Evolutionary conservation across 2,329 filamentous ascomycete species (phyloP).

Genomic region (Fusarium buharicum): DNA sequence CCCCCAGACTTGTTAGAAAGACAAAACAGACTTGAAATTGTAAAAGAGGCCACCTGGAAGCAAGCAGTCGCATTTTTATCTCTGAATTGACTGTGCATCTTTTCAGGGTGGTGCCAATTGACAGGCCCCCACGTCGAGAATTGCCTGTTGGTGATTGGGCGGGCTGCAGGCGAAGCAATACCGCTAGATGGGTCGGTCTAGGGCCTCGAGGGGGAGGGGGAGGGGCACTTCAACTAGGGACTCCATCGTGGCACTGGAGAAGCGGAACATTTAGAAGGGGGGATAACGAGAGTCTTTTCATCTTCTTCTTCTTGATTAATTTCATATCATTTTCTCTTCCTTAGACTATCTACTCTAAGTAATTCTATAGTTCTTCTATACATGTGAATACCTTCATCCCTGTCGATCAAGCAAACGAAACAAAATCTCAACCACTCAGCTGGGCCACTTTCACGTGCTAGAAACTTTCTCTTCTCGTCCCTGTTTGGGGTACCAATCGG

Average conservation of each 20-base stretch:
- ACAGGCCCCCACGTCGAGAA: conserved; percentile 38
- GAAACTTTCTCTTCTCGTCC: conserved; percentile 17
- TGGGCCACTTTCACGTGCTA: conserved; percentile 45
- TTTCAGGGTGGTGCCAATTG: conserved; percentile 36
- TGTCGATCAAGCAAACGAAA: not conserved
- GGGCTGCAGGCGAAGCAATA: conserved; percentile 21
- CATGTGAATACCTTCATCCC: not conserved
- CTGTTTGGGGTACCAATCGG: conserved; percentile 22
- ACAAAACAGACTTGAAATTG: not conserved
- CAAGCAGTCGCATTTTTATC: conserved; percentile 22
- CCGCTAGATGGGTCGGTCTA: no score
- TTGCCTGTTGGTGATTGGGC: conserved; percentile 38
- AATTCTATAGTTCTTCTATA: no score
- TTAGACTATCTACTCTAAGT: no score
- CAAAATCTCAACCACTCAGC: conserved; percentile 35
- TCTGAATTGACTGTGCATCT: conserved; percentile 16
- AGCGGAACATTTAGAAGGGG: no score
- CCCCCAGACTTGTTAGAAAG: not conserved
- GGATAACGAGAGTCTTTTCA: no score
- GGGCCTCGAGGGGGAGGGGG: conserved; percentile 9
- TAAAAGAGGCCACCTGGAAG: conserved; percentile 10
- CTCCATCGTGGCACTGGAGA: conserved; percentile 31
- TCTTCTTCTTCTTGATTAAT: no score
- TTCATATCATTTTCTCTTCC: no score
- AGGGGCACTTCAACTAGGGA: not conserved